Base-by-base conservation (phyloP, 1,139 yeast species). In the Pichia sp. region DNA sequence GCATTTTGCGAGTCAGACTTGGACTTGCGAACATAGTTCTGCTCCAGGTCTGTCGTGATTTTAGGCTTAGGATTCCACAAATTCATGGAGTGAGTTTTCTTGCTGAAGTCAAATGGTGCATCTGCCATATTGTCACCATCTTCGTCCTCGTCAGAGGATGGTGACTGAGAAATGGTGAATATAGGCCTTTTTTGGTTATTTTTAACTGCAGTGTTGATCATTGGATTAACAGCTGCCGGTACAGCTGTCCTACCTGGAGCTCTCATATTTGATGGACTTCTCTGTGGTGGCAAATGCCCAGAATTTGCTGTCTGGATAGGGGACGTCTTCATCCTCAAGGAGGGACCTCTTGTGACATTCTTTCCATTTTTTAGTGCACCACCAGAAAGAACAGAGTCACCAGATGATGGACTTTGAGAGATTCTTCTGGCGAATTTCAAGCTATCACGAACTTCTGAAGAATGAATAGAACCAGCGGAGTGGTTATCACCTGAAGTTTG, bases 21-120 rank as follows among this genome's bases (percentile, higher is more conserved):
- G n/a, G n/a, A 10, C 16, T 26, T 27, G 6, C 10, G 16, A 6
- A 19, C 10, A 26, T 26, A 14, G 12, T 24, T 24, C 13, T 6
- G 6, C 12, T n/a, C n/a, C n/a, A n/a, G n/a, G n/a, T n/a, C n/a
- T n/a, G n/a, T n/a, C n/a, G n/a, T n/a, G n/a, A n/a, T n/a, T n/a
- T n/a, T n/a, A n/a, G n/a, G n/a, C n/a, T n/a, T n/a, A n/a, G n/a
- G n/a, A n/a, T 13, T 27, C 9, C 11, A 17, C n/a, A n/a, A n/a
- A n/a, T n/a, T n/a, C 16, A 21, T 13, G 17, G 29, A 13, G 21
- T 4, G 14, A 34, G 37, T 24, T 15, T 26, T 34, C 27, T 46
- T 48, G 17, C 40, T 45, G 18, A 39, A 32, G 28, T 32, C 35
- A 18, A 48, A 40, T 3, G 46, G 47, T 29, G 38, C 40, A 16